Percentiles rank a stretch among this genome's conserved stretches.
Evolutionary conservation across 768 basidiomycete genomes (phyloP).

Genomic region (Serendipita sp.): DNA sequence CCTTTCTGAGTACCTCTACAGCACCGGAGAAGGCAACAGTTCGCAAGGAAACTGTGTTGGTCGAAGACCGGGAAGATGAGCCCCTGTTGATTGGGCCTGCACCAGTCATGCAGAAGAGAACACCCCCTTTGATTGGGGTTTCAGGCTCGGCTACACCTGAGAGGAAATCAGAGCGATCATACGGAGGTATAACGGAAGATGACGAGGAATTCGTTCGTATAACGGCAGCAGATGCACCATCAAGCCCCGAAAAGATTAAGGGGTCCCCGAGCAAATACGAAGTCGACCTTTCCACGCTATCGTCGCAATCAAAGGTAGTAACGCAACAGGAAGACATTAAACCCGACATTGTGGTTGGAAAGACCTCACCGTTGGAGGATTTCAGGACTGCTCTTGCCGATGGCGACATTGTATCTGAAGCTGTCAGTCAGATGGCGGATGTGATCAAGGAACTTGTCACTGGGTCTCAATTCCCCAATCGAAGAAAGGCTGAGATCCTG

Average conservation of each 20-base stretch:
- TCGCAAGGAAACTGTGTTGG: slow-evolving; percentile 45
- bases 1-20: slow-evolving; percentile 15
- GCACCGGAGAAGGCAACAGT: slow-evolving; percentile 30
- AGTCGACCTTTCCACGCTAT: slow-evolving; percentile 1
- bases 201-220: slow-evolving; percentile 6
- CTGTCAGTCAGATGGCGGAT: slow-evolving; percentile 58
- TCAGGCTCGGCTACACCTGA: slow-evolving; percentile 1
- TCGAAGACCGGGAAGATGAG: slow-evolving; percentile 38
- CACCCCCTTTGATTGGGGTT: not conserved
- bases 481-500: slow-evolving; percentile 51
- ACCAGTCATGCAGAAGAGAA: slow-evolving; percentile 23
- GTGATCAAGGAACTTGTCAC: slow-evolving; percentile 53
- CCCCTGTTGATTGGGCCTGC: slow-evolving; percentile 16
- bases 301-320: not conserved
- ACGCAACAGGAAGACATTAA: slow-evolving; percentile 7
- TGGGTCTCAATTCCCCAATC: slow-evolving; percentile 48
- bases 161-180: slow-evolving; percentile 5
- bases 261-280: slow-evolving; percentile 16
- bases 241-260: slow-evolving; percentile 29
- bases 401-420: slow-evolving; percentile 72
- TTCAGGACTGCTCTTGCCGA: slow-evolving; percentile 48
- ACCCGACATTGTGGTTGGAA: slow-evolving; percentile 60
- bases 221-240: slow-evolving; percentile 10
- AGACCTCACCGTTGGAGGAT: slow-evolving; percentile 55
- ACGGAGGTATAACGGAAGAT: slow-evolving; percentile 5